Percentiles rank a stretch among this genome's conserved stretches.
These are phyloP conservation scores for Leccinum pellstonianum DNA, from an alignment of 768 basidiomycete genomes.

Conservation along the genomic window DNA sequence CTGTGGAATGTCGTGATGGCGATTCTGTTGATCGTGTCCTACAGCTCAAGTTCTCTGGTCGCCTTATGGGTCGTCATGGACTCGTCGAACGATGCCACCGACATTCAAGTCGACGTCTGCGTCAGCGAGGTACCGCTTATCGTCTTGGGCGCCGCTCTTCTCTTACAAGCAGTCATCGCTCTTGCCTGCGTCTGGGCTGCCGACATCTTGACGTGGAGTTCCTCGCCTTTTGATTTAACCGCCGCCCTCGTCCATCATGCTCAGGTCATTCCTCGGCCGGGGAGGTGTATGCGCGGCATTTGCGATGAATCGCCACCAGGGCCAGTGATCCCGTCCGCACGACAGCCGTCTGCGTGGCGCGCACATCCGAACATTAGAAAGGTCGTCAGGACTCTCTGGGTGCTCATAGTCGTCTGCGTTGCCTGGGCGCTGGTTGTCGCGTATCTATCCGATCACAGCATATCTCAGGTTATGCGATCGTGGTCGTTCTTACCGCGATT, in stretches of 20 bases:
- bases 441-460: conserved; percentile 8
- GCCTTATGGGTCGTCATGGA: conserved; percentile 16
- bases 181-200: conserved; percentile 20
- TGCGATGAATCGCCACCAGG: conserved; percentile 3
- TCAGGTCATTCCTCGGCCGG: conserved; percentile 17
- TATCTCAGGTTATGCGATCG: neutral
- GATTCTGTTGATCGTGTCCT: conserved; percentile 31
- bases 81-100: conserved; percentile 10
- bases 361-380: conserved; percentile 24
- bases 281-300: conserved; percentile 28
- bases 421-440: conserved; percentile 22
- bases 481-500: conserved; percentile 30
- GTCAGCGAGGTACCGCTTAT: conserved; percentile 29
- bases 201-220: conserved; percentile 33
- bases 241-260: conserved; percentile 33
- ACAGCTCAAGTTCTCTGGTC: conserved; percentile 30
- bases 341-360: conserved; percentile 30
- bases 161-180: conserved; percentile 27
- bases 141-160: conserved; percentile 25
- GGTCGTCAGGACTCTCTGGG: conserved; percentile 25
- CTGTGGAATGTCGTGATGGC: conserved; percentile 24
- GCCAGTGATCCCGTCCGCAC: conserved; percentile 13
- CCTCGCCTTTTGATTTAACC: conserved; percentile 32
- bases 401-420: conserved; percentile 19
- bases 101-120: conserved; percentile 13